Evolutionary conservation across 2,329 filamentous ascomycete species (phyloP).

Genomic region (Penicillium frequentans): DNA sequence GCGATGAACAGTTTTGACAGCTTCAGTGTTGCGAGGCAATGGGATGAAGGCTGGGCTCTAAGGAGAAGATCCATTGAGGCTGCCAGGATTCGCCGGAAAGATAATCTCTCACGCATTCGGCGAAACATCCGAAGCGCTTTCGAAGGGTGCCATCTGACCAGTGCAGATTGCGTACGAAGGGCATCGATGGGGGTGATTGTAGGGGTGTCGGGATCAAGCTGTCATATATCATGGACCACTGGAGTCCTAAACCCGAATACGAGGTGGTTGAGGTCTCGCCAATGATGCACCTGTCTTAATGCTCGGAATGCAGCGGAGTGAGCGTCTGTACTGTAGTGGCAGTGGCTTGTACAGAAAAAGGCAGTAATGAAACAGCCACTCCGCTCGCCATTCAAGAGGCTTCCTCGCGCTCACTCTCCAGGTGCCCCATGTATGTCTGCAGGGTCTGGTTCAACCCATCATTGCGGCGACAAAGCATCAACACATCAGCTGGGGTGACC

Average conservation of each 20-base stretch:
- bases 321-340: neutral
- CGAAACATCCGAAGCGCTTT: slow-evolving; percentile 3
- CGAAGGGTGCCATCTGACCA: neutral
- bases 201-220: slow-evolving; percentile 1
- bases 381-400: slow-evolving; percentile 17
- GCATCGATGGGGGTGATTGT: neutral
- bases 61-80: neutral
- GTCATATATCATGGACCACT: slow-evolving; percentile 11
- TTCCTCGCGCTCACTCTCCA: slow-evolving; percentile 20
- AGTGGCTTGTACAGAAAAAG: neutral
- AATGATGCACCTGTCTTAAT: slow-evolving; percentile 7
- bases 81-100: neutral
- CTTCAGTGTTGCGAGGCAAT: neutral
- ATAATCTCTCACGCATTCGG: neutral
- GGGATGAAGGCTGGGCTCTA: neutral
- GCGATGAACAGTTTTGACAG: neutral
- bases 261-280: slow-evolving; percentile 3
- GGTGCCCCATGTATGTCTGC: slow-evolving; percentile 37
- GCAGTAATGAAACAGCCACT: neutral
- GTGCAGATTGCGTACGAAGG: slow-evolving; percentile 1
- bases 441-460: slow-evolving; percentile 79
- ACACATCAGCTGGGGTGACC: slow-evolving; percentile 80
- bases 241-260: neutral
- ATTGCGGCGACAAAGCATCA: slow-evolving; percentile 83
- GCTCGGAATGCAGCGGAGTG: neutral